Evolutionary conservation across 2,329 filamentous ascomycete species (phyloP).

Genomic region (Pseudocercospora fijiensis): DNA sequence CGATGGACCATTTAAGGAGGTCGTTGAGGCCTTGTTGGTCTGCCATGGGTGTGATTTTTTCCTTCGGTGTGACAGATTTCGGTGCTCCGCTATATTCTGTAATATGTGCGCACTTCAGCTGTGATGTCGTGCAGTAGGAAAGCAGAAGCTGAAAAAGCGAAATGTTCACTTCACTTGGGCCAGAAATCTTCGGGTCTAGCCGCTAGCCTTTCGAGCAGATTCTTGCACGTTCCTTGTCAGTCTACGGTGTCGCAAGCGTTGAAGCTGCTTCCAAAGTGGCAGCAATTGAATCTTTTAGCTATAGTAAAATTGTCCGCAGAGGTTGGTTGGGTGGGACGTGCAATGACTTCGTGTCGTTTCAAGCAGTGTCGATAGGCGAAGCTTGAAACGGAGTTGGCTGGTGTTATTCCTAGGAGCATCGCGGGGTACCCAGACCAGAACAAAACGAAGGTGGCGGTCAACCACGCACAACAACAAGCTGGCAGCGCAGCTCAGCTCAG

Average conservation of each 20-base stretch:
- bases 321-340: too few relatives aligned
- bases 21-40: slow-evolving; percentile 58
- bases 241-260: background rate
- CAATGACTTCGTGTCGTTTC: background rate
- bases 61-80: background rate
- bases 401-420: background rate
- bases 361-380: background rate
- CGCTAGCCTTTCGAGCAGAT: slow-evolving; percentile 25
- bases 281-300: background rate
- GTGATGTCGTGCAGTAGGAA: background rate
- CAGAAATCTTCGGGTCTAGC: slow-evolving; percentile 13
- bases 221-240: slow-evolving; percentile 16
- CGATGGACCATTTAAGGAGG: slow-evolving; percentile 75
- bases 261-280: background rate
- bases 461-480: background rate
- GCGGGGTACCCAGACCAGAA: background rate
- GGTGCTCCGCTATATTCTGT: background rate
- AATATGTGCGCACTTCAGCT: background rate
- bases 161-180: slow-evolving; percentile 12
- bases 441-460: background rate
- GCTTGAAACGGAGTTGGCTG: background rate
- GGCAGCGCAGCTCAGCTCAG: background rate
- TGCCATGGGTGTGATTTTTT: slow-evolving; percentile 17
- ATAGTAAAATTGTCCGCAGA: background rate
- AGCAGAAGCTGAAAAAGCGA: background rate